Evolutionary conservation across 2,329 filamentous ascomycete species (phyloP).

Genomic region (Penicillium sp.): DNA sequence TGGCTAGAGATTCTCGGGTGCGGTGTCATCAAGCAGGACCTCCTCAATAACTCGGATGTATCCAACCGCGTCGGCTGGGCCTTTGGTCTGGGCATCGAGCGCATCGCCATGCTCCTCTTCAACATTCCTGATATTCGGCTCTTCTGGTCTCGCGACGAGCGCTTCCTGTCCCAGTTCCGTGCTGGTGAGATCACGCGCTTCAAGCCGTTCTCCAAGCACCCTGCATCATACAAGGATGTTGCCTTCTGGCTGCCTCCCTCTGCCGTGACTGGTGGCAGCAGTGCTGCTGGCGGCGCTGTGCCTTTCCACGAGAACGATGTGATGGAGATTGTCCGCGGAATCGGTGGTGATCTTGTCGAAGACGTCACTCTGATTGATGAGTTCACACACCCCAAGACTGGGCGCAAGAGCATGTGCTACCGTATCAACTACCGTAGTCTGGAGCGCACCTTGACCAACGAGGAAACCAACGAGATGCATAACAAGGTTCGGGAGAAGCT

Average conservation of each 20-base stretch:
- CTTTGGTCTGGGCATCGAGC: constrained; percentile 89
- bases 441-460: constrained; percentile 83
- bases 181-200: constrained; percentile 61
- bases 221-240: constrained; percentile 85
- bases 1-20: constrained; percentile 97
- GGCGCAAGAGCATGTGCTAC: constrained; percentile 82
- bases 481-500: constrained; percentile 63
- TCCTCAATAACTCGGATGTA: constrained; percentile 74
- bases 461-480: constrained; percentile 76
- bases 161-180: constrained; percentile 83
- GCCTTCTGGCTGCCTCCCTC: constrained; percentile 77
- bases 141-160: constrained; percentile 84
- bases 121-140: constrained; percentile 93
- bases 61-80: constrained; percentile 84
- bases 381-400: constrained; percentile 84
- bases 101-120: constrained; percentile 96
- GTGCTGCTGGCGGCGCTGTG: constrained; percentile 38
- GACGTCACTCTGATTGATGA: constrained; percentile 81
- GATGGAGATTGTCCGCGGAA: constrained; percentile 87
- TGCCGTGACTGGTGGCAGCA: constrained; percentile 36
- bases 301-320: constrained; percentile 91
- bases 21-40: constrained; percentile 79
- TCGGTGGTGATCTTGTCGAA: constrained; percentile 81
- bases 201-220: constrained; percentile 85
- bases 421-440: constrained; percentile 90